Evolutionary conservation across 495 filamentous ascomycete genomes (phyloP).

Genomic region (Aspergillus campestris): DNA sequence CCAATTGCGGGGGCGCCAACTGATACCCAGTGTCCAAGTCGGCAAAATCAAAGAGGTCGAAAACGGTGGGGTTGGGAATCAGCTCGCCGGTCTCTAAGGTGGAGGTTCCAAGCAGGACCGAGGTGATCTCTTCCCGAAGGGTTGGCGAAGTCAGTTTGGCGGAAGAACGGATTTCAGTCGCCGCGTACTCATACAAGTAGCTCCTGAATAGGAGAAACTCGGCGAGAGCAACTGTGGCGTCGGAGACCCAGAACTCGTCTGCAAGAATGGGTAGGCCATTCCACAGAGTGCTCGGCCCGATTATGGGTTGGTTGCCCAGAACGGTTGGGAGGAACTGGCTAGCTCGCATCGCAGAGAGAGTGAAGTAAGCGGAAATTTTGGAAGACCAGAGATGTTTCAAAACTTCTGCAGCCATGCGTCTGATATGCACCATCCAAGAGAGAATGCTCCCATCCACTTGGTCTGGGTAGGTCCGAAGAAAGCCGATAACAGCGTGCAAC

Average conservation of each 20-base stretch:
- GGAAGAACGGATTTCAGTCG: constrained; percentile 74
- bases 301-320: constrained; percentile 54
- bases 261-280: constrained; percentile 47
- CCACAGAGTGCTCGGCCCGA: constrained; percentile 59
- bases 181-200: constrained; percentile 70
- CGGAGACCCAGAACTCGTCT: constrained; percentile 55
- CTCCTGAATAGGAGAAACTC: constrained; percentile 69
- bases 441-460: constrained; percentile 51
- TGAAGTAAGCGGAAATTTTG: constrained; percentile 64
- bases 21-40: constrained; percentile 54
- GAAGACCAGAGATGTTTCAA: constrained; percentile 76
- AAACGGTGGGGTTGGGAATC: constrained; percentile 61
- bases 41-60: constrained; percentile 90
- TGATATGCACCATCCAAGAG: constrained; percentile 65
- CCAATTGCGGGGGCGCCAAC: constrained; percentile 38
- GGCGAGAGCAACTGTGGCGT: constrained; percentile 55
- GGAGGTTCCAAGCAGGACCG: constrained; percentile 69
- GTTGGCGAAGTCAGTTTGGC: constrained; percentile 60
- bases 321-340: constrained; percentile 66
- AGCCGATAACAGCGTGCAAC: constrained; percentile 68
- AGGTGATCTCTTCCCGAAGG: constrained; percentile 67
- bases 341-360: constrained; percentile 66
- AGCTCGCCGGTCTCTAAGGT: constrained; percentile 51
- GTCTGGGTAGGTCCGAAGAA: constrained; percentile 55
- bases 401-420: constrained; percentile 66